Percentiles rank a stretch among this genome's conserved stretches.
Evolutionary conservation across 345 rosid genomes (phyloP).

Genomic region (Gossypium raimondii): DNA sequence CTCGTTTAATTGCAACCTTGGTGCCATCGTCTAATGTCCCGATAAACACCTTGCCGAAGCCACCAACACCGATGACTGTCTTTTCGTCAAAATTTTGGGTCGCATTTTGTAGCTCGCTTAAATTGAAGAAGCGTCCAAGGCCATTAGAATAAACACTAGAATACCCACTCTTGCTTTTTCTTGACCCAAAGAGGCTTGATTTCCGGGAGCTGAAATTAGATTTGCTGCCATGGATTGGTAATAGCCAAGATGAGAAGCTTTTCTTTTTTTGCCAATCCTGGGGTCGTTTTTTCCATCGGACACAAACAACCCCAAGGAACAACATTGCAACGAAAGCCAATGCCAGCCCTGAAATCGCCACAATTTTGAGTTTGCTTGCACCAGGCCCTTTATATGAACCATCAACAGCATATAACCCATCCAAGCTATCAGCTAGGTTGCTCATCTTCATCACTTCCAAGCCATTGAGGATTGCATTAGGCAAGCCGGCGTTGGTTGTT

Average conservation of each 20-base stretch:
- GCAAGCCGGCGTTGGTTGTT: constrained; percentile 30
- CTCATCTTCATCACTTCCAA: constrained; percentile 74
- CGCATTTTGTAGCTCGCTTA: constrained; percentile 57
- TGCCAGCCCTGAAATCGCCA: constrained; percentile 47
- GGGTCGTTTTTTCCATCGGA: constrained; percentile 54
- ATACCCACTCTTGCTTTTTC: constrained; percentile 49
- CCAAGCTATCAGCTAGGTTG: constrained; percentile 53
- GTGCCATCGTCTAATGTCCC: constrained; percentile 63
- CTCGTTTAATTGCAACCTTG: constrained; percentile 64
- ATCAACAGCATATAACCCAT: constrained; percentile 39
- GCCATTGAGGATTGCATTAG: constrained; percentile 71
- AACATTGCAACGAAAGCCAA: constrained; percentile 44
- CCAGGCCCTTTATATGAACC: constrained; percentile 27
- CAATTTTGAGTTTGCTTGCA: constrained; percentile 37
- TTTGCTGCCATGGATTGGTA: constrained; percentile 55
- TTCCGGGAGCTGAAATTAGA: constrained; percentile 36
- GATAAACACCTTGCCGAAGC: constrained; percentile 76
- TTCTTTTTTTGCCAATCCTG: constrained; percentile 54
- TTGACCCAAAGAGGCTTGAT: constrained; percentile 55
- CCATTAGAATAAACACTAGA: constrained; percentile 60
- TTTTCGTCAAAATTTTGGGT: constrained; percentile 69
- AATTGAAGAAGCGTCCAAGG: constrained; percentile 53
- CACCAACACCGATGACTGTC: constrained; percentile 70
- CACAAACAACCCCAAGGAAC: constrained; percentile 37
- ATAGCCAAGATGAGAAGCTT: constrained; percentile 77